Base-by-base conservation (phyloP, 352 stramenopile genomes). In the Globisporangium sylvaticum region DNA sequence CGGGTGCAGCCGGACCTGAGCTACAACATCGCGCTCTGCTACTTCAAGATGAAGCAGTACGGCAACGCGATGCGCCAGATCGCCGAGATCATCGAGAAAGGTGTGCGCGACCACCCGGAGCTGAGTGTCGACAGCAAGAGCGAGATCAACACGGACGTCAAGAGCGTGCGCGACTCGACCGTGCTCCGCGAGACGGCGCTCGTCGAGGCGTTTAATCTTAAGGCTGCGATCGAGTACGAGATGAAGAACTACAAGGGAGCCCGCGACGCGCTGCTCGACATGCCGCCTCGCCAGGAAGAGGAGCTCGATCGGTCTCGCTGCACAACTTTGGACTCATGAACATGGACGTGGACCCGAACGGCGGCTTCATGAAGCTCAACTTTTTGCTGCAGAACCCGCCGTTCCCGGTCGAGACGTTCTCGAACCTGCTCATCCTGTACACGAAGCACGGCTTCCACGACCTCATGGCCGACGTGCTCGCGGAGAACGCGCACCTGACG, bases 21-120 rank as follows among this genome's bases (percentile, higher is more conserved):
- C 20, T 98, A 98, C 80, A 98, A 98, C 70, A 94, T 98, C 64
- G 96, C 96, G 31, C 79, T 99, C 9, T 99, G 95, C 75, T 96
- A 91, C 70, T 98, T 98, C 82, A 89, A 88, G 62, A 74, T 88
- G 68, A 96, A 98, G 60, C 81, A 98, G 65, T 97, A 98, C 74
- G 90, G 88, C 50, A 85, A 88, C 59, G 95, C 95, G 24, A 89
- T 98, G 72, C 86, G 96, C 59, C 77, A 93, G 66, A 91, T 98
- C 58, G 88, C 88, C 18, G 94, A 98, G 71, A 98, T 98, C 65
- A 98, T 98, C 44, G 93, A 98, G 44, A 84, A 91, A 7, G 92
- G 87, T 6, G 88, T 92, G 27, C 83, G 88, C 4, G 92, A 98
- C 57, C 91, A 98, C 69, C 95, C 92, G 0, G 95, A 98, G 71